Conservation (phyloP, 345 rosid species). For the Boechera retrofracta region DNA sequence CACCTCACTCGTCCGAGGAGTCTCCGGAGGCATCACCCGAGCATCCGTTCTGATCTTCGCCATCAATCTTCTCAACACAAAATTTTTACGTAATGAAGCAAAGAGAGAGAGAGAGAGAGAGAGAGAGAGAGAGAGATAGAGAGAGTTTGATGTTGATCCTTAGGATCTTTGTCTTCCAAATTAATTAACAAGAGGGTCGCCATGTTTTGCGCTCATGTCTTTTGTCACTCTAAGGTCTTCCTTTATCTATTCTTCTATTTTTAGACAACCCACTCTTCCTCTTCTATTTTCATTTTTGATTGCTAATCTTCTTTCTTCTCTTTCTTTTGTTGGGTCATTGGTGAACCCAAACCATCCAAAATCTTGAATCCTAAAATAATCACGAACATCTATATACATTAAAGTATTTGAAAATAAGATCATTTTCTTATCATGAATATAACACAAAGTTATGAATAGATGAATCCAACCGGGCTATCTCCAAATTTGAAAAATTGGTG, state of each 20-base stretch:
- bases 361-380: constrained; percentile 19
- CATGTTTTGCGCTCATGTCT: constrained; percentile 45
- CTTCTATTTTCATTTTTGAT: not conserved
- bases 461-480: not conserved
- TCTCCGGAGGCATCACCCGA: constrained; percentile 39
- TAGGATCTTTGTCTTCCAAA: constrained; percentile 39
- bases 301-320: not conserved
- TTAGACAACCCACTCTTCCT: constrained; percentile 15
- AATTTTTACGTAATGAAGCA: constrained; percentile 28
- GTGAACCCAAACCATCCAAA: not conserved
- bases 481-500: not conserved
- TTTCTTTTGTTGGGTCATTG: not conserved
- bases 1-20: constrained; percentile 59
- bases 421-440: not conserved
- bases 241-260: constrained; percentile 29
- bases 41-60: constrained; percentile 50
- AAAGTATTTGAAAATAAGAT: not conserved
- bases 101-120: constrained; percentile 27
- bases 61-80: constrained; percentile 46
- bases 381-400: constrained; percentile 4
- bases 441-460: constrained; percentile 2
- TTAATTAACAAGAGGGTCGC: constrained; percentile 39
- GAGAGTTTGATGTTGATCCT: constrained; percentile 36
- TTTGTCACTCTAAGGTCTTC: constrained; percentile 37
- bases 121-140: constrained; percentile 27